Evolutionary conservation across 805 yeast species (phyloP).

Genomic region (Huiozyma sinensis): DNA sequence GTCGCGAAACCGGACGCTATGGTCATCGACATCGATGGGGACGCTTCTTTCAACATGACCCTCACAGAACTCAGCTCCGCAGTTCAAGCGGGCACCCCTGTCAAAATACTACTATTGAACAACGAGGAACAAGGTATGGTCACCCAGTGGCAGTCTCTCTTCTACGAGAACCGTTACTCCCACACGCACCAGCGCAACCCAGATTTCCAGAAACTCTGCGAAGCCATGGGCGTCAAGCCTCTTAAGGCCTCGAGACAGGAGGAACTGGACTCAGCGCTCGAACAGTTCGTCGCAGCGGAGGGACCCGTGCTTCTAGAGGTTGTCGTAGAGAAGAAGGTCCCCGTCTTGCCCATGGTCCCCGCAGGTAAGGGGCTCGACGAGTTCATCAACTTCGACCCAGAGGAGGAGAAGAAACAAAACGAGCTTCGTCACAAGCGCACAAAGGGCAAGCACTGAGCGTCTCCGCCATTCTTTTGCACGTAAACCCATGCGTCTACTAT

Average conservation of each 20-base stretch:
- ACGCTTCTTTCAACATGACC: slow-evolving; percentile 97
- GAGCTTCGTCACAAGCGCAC: slow-evolving; percentile 66
- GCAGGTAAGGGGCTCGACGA: slow-evolving; percentile 93
- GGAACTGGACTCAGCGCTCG: slow-evolving; percentile 47
- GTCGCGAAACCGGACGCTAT: slow-evolving; percentile 89
- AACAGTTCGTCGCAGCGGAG: slow-evolving; percentile 60
- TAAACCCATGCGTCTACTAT: background rate
- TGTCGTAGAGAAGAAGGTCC: slow-evolving; percentile 77
- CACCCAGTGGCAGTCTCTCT: slow-evolving; percentile 97
- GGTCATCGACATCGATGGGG: slow-evolving; percentile 97
- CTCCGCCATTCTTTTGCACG: background rate
- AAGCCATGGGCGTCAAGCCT: slow-evolving; percentile 86
- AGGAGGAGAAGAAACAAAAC: slow-evolving; percentile 60
- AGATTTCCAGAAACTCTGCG: slow-evolving; percentile 84
- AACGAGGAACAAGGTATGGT: slow-evolving; percentile 99
- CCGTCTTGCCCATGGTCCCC: slow-evolving; percentile 97
- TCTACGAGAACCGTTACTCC: slow-evolving; percentile 92
- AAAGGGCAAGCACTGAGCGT: slow-evolving; percentile 47
- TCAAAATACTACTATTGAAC: slow-evolving; percentile 80
- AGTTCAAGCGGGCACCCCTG: slow-evolving; percentile 85
- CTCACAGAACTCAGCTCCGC: slow-evolving; percentile 88
- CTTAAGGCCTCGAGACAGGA: slow-evolving; percentile 60
- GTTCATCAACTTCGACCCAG: slow-evolving; percentile 78
- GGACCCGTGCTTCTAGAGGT: slow-evolving; percentile 93
- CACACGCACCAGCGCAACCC: slow-evolving; percentile 97